Evolutionary conservation across 2,329 filamentous ascomycete species (phyloP), one percentile per base, ranked within the genome.

Genomic region (Pseudogymnoascus sp.): DNA sequence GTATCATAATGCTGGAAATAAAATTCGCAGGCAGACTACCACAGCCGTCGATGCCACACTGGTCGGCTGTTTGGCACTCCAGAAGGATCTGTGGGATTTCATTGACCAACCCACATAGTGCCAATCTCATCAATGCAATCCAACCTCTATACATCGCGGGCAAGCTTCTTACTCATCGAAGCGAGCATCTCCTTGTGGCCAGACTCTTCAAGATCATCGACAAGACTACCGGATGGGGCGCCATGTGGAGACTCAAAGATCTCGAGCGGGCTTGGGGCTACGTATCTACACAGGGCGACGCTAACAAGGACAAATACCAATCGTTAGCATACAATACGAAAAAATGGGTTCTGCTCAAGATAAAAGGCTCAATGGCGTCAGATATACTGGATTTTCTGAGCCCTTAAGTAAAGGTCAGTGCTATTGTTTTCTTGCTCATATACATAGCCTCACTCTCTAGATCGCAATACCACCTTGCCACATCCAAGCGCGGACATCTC

Each of bases 71-170:
- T 8, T 85, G 82, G 82, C 83, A 85, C 66, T 82, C 81, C 1
- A 78, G 79, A 63, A 76, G 78, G 12, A 78, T 85, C 33, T 84
- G 81, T 63, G 82, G 81, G 2, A 85, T 85, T 22, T 83, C 82
- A 0, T 68, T 81, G 11, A 78, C 82, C 2, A 85, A 85, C 63
- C 78, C 78, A 3, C 82, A 85, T 63, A 76, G 80, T 10, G 83
- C 82, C 2, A 83, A 80, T 65, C 68, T 84, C 35, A 85, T 82
- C 65, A 85, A 85, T 67, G 81, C 82, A 3, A 81, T 84, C 4
- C 82, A 85, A 65, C 82, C 82, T 0, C 73, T 85, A 0, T 84
- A 81, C 78, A 75, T 85, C 11, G 83, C 83, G 0, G 83, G 82
- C 0, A 75, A 78, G 37, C 71, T 84, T 0, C 75, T 85, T 43